These are phyloP conservation scores for Leishmania mexicana DNA, from an alignment of 208 protist genomes.

Conservation along the genomic window DNA sequence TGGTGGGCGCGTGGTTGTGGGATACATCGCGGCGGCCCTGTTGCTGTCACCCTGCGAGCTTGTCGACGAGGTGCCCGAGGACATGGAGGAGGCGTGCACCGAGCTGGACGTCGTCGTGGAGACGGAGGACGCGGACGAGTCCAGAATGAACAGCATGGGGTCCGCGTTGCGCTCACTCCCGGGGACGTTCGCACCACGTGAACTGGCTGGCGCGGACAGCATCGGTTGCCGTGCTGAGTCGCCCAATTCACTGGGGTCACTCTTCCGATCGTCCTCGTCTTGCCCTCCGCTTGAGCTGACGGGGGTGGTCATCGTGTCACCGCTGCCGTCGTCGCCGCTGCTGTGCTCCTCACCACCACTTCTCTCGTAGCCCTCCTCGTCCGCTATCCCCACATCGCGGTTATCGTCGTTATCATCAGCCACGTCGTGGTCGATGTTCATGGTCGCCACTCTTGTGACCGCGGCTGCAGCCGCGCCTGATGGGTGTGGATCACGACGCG, in stretches of 20 bases:
- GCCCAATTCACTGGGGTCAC: background rate
- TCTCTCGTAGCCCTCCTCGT: conserved; percentile 22
- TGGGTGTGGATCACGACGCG: background rate
- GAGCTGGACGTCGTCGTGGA: conserved; percentile 1
- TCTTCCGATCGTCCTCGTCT: background rate
- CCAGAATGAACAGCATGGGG: background rate
- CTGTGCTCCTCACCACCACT: conserved; percentile 5
- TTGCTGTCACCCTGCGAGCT: background rate
- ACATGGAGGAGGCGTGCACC: conserved; percentile 2
- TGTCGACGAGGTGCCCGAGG: background rate
- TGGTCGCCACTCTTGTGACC: background rate
- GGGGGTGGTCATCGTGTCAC: background rate
- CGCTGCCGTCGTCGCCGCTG: background rate
- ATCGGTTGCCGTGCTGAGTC: too few species aligned
- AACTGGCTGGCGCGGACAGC: background rate
- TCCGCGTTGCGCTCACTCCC: background rate
- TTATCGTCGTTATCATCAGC: background rate
- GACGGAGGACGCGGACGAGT: background rate
- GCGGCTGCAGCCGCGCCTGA: background rate
- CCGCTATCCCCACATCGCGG: conserved; percentile 5
- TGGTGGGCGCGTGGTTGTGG: background rate
- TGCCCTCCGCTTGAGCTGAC: background rate
- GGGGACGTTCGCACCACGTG: background rate
- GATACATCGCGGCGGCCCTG: background rate
- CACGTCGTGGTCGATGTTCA: background rate